These are phyloP conservation scores for Insectozyma bohioensis DNA, from an alignment of 1,139 yeast species.

Conservation along the genomic window DNA sequence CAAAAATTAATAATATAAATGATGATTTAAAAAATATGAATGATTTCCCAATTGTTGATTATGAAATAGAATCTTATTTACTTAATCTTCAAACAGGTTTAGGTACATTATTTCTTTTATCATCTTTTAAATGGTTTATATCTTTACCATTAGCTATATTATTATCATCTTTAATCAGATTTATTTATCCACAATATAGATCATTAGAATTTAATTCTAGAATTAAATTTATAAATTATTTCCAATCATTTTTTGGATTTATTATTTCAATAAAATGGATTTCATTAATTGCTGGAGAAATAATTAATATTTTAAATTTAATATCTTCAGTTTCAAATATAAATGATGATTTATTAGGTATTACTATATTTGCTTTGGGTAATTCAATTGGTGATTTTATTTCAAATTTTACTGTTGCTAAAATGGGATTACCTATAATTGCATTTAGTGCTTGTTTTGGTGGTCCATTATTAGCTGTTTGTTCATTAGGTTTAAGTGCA, in stretches of 20 bases:
- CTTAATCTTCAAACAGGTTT: conserved; percentile 21
- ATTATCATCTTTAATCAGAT: conserved; percentile 7
- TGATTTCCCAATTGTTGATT: conserved; percentile 17
- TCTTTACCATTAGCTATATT: conserved; percentile 14
- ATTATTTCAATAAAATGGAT: conserved; percentile 70
- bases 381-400: conserved; percentile 89
- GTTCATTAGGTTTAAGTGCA: conserved; percentile 58
- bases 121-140: neutral
- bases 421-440: conserved; percentile 86
- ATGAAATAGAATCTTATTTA: conserved; percentile 13
- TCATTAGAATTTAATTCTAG: conserved; percentile 5
- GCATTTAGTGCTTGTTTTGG: conserved; percentile 96
- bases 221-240: conserved; percentile 25
- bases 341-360: conserved; percentile 80
- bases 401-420: conserved; percentile 80
- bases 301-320: conserved; percentile 66
- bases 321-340: conserved; percentile 59
- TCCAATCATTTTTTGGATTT: conserved; percentile 59
- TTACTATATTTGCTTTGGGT: conserved; percentile 89
- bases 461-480: conserved; percentile 66
- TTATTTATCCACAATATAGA: conserved; percentile 8
- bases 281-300: conserved; percentile 72
- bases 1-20: conserved; percentile 6
- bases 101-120: conserved; percentile 17
- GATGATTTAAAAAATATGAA: conserved; percentile 3